These are phyloP conservation scores for Colletotrichum sojae DNA, from an alignment of 2,329 filamentous ascomycete species.

Conservation along the genomic window DNA sequence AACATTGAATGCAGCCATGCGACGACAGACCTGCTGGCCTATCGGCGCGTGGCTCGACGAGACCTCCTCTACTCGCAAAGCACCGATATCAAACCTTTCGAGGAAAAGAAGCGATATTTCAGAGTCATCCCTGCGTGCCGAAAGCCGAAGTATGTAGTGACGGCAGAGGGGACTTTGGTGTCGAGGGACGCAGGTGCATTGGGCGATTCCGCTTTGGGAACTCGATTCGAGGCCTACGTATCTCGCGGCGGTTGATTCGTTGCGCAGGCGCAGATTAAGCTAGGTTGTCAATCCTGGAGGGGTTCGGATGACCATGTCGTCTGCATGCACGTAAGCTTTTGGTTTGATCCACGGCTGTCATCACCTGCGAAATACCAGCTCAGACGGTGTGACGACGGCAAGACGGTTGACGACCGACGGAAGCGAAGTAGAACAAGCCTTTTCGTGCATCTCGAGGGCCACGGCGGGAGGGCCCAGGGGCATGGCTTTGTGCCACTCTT, in stretches of 20 bases:
- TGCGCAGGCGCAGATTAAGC: too few species aligned
- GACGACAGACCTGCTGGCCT: not conserved
- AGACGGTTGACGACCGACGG: not conserved
- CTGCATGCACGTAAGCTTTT: not conserved
- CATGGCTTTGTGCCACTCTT: not conserved
- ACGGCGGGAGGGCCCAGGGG: not conserved
- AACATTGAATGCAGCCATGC: not conserved
- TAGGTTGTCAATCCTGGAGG: too few species aligned
- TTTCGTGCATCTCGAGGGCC: not conserved
- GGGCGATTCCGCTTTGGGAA: slow-evolving; percentile 40
- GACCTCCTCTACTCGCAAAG: too few species aligned
- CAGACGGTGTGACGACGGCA: not conserved
- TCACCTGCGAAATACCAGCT: not conserved
- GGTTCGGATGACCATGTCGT: not conserved
- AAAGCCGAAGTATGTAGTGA: slow-evolving; percentile 15
- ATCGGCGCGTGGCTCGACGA: too few species aligned
- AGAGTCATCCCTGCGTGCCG: slow-evolving; percentile 17
- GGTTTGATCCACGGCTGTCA: not conserved
- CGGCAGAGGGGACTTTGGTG: slow-evolving; percentile 1
- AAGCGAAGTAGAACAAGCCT: not conserved
- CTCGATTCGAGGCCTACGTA: slow-evolving; percentile 44
- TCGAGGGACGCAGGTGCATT: slow-evolving; percentile 10
- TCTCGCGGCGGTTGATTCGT: not conserved
- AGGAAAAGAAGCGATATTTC: not conserved
- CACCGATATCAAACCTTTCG: not conserved